phyloP scores from a whole-genome alignment of 306 rosid species.

The Dryas octopetala region DNA sequence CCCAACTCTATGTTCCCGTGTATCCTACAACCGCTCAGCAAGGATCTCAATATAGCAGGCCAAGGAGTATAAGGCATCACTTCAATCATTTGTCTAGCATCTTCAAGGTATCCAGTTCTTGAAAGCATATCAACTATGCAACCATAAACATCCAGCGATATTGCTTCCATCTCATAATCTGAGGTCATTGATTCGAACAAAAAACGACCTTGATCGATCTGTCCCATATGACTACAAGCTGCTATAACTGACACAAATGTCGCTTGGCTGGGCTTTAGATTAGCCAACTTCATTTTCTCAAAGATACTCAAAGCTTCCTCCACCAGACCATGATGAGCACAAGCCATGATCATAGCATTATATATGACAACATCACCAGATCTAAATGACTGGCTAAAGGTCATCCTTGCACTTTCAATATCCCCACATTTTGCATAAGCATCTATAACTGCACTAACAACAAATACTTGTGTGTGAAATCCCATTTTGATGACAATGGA shows the following conservation, averaged over 20 bases:
- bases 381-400: constrained; percentile 30
- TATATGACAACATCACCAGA: constrained; percentile 44
- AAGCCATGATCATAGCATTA: constrained; percentile 56
- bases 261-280: constrained; percentile 49
- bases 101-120: constrained; percentile 47
- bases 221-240: constrained; percentile 57
- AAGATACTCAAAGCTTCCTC: constrained; percentile 40
- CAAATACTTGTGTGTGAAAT: constrained; percentile 39
- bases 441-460: constrained; percentile 55
- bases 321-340: constrained; percentile 53
- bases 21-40: constrained; percentile 59
- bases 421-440: constrained; percentile 66
- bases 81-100: constrained; percentile 41
- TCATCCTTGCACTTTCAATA: constrained; percentile 35
- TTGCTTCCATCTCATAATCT: constrained; percentile 36
- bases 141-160: constrained; percentile 42
- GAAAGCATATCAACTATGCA: constrained; percentile 59
- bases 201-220: constrained; percentile 37
- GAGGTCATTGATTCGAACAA: constrained; percentile 39
- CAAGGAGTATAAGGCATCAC: constrained; percentile 56
- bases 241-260: constrained; percentile 52
- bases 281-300: constrained; percentile 41
- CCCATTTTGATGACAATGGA: constrained; percentile 47
- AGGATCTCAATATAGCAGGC: constrained; percentile 59
- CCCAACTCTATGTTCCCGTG: constrained; percentile 47